phyloP scores from a whole-genome alignment of 306 rosid species.

The Prunus mongolica region DNA sequence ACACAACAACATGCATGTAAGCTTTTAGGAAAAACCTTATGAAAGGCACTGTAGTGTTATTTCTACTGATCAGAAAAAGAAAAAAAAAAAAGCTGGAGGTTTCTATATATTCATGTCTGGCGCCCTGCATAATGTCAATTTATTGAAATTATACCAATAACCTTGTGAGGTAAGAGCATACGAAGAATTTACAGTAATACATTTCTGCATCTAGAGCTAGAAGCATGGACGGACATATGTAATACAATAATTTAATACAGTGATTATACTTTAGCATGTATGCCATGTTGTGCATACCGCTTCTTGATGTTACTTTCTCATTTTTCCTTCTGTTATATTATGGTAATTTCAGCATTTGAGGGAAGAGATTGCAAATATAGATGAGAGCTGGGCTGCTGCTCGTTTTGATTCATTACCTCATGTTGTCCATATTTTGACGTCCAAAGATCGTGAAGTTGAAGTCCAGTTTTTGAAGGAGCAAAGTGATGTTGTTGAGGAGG shows the following conservation, averaged over 20 bases:
- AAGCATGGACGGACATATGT: background rate
- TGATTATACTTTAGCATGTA: background rate
- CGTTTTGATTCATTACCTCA: conserved; percentile 99
- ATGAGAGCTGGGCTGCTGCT: conserved; percentile 88
- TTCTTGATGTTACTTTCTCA: background rate
- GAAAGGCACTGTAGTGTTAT: background rate
- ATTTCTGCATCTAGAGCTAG: background rate
- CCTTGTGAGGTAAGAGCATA: background rate
- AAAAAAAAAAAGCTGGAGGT: background rate
- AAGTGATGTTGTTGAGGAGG: conserved; percentile 94
- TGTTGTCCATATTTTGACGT: conserved; percentile 95
- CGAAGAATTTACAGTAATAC: background rate
- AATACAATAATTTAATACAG: background rate
- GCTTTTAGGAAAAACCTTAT: background rate
- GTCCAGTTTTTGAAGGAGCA: conserved; percentile 85
- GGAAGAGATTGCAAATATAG: conserved; percentile 68
- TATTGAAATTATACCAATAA: background rate
- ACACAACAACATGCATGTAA: background rate
- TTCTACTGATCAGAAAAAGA: background rate
- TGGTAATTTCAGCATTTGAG: conserved; percentile 72
- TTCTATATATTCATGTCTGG: background rate
- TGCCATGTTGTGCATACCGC: background rate
- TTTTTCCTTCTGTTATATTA: conserved; percentile 23
- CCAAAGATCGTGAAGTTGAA: conserved; percentile 91
- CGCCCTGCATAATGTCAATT: background rate